A percentile compares a stretch with the other conserved stretches of the same genome.
These are phyloP conservation scores for Coprinopsis marcescibilis DNA, from an alignment of 768 basidiomycete species.

Conservation along the genomic window DNA sequence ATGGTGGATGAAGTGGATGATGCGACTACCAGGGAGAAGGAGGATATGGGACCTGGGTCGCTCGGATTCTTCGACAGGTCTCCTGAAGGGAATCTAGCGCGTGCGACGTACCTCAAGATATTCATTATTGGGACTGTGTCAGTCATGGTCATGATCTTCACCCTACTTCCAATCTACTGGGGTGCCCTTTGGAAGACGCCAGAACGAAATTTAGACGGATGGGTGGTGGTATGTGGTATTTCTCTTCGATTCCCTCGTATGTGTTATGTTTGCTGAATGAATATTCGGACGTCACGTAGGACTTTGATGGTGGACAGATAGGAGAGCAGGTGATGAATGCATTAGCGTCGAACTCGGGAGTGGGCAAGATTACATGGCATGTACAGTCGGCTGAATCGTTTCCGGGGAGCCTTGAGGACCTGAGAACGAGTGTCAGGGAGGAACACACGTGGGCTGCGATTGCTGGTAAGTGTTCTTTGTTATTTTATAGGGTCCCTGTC, in stretches of 20 bases:
- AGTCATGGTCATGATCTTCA: slow-evolving; percentile 38
- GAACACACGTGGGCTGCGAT: slow-evolving; percentile 52
- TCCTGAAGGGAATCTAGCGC: slow-evolving; percentile 21
- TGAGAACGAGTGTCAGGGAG: slow-evolving; percentile 41
- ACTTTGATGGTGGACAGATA: slow-evolving; percentile 49
- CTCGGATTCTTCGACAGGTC: slow-evolving; percentile 16
- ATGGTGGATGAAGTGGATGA: no score
- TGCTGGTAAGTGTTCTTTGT: slow-evolving; percentile 34
- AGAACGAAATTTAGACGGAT: slow-evolving; percentile 39
- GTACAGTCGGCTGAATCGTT: slow-evolving; percentile 37
- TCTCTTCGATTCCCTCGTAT: background rate
- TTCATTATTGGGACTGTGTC: slow-evolving; percentile 29
- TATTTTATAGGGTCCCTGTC: background rate
- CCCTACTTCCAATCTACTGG: slow-evolving; percentile 52
- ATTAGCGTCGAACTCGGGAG: slow-evolving; percentile 20
- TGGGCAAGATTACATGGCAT: slow-evolving; percentile 40
- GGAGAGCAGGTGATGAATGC: slow-evolving; percentile 40
- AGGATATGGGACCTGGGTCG: no score
- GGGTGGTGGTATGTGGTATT: slow-evolving; percentile 39
- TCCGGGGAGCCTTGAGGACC: slow-evolving; percentile 35
- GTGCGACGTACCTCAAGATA: slow-evolving; percentile 36
- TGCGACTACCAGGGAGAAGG: no score
- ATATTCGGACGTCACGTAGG: slow-evolving; percentile 28
- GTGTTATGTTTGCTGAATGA: no score
- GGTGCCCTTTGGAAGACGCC: slow-evolving; percentile 41